A percentile compares a stretch with the other conserved stretches of the same genome.
Conservation (phyloP, 177 flowering plant genomes). For the Tripterygium wilfordii region DNA sequence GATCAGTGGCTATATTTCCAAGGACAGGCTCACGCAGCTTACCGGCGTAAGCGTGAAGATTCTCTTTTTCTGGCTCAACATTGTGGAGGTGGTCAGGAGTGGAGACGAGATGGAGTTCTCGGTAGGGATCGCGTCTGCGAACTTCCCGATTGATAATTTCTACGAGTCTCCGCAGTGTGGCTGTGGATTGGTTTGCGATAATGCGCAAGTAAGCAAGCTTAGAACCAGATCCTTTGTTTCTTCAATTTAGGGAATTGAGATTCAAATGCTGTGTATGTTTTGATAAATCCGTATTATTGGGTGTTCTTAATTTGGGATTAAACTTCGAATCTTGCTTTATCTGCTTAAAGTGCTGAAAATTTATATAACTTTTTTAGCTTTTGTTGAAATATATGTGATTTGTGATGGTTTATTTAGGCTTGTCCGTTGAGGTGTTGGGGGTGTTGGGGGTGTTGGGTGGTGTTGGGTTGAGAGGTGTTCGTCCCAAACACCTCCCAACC, state of each 20-base stretch:
- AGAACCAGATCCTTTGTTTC: conserved; percentile 21
- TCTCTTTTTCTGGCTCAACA: conserved; percentile 34
- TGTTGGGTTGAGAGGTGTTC: too few species aligned
- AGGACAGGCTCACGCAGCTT: conserved; percentile 22
- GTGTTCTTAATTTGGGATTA: too few species aligned
- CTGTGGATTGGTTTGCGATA: conserved; percentile 34
- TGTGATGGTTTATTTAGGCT: too few species aligned
- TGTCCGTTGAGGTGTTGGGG: too few species aligned
- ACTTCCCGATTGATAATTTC: conserved; percentile 35
- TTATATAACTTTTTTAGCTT: too few species aligned
- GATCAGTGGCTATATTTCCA: conserved; percentile 23
- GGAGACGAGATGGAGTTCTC: conserved; percentile 39
- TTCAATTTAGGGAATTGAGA: conserved; percentile 12
- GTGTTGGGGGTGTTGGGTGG: too few species aligned
- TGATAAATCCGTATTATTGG: too few species aligned
- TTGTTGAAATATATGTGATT: too few species aligned
- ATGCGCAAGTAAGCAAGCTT: conserved; percentile 14
- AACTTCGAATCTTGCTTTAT: too few species aligned
- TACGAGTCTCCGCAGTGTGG: conserved; percentile 47
- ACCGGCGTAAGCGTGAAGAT: conserved; percentile 37
- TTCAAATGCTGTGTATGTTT: too few species aligned
- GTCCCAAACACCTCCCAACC: too few species aligned
- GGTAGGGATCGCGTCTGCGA: conserved; percentile 48
- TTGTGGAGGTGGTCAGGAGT: conserved; percentile 29
- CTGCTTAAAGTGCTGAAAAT: too few species aligned